Conservation (phyloP, 1,284 basidiomycete genomes). For the Fomitiporia mediterranea region DNA sequence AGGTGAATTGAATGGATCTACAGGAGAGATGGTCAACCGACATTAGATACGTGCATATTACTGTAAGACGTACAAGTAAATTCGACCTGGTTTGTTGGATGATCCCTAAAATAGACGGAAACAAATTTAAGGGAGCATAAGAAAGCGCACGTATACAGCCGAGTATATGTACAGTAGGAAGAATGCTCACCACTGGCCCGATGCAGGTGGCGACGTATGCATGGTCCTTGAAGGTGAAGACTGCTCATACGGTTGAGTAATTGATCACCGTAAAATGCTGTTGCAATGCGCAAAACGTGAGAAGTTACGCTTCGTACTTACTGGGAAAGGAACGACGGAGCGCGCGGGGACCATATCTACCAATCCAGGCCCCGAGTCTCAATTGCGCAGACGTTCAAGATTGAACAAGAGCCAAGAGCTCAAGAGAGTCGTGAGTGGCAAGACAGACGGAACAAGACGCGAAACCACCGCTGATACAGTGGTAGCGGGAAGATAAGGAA, state of each 20-base stretch:
- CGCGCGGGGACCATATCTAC: constrained; percentile 2
- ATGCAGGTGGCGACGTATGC: background rate
- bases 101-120: background rate
- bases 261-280: too few species aligned
- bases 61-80: background rate
- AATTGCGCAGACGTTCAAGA: background rate
- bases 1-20: constrained; percentile 14
- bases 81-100: background rate
- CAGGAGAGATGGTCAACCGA: background rate
- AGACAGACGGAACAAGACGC: background rate
- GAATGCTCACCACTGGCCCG: background rate
- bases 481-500: too few species aligned
- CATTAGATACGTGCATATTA: background rate
- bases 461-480: background rate
- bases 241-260: too few species aligned
- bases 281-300: too few species aligned
- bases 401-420: background rate
- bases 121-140: background rate
- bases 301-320: too few species aligned
- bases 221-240: constrained; percentile 2
- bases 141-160: background rate
- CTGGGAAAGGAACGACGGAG: constrained; percentile 13
- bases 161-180: too few species aligned
- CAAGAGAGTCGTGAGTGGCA: background rate
- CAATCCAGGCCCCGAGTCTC: background rate